A percentile compares a stretch with the other conserved stretches of the same genome.
phyloP scores from a whole-genome alignment of 2,329 filamentous ascomycete species.

The Fusarium nelsonii region DNA sequence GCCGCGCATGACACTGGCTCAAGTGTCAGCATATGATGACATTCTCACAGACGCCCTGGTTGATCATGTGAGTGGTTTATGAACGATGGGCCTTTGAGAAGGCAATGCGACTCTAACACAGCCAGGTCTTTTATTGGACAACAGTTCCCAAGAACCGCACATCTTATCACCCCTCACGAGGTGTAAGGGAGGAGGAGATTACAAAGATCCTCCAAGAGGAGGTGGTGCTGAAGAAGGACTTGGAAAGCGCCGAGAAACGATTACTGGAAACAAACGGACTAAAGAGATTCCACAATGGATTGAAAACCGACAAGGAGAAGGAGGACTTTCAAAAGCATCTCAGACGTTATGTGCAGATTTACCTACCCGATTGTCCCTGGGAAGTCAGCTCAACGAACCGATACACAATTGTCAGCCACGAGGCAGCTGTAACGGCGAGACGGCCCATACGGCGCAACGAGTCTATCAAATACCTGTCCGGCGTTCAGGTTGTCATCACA shows the following conservation, averaged over 20 bases:
- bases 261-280: constrained; percentile 80
- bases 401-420: constrained; percentile 90
- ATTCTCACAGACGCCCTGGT: constrained; percentile 94
- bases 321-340: constrained; percentile 89
- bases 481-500: constrained; percentile 92
- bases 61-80: constrained; percentile 79
- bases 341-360: constrained; percentile 91
- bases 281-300: constrained; percentile 73
- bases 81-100: constrained; percentile 4
- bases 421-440: constrained; percentile 88
- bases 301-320: constrained; percentile 82
- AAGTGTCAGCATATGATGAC: constrained; percentile 94
- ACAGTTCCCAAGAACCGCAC: constrained; percentile 93
- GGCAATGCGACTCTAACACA: constrained; percentile 39
- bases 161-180: constrained; percentile 86
- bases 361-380: constrained; percentile 92
- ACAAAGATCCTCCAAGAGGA: constrained; percentile 71
- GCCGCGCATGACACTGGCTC: constrained; percentile 83
- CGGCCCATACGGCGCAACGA: constrained; percentile 84
- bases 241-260: constrained; percentile 76
- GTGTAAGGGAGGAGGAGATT: constrained; percentile 75
- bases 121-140: constrained; percentile 90
- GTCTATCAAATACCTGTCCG: constrained; percentile 88
- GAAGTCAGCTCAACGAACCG: constrained; percentile 93
- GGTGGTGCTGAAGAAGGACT: constrained; percentile 80